Base-by-base conservation (phyloP, 2,329 filamentous ascomycete species). In the Tolypocladium ovalisporum region DNA sequence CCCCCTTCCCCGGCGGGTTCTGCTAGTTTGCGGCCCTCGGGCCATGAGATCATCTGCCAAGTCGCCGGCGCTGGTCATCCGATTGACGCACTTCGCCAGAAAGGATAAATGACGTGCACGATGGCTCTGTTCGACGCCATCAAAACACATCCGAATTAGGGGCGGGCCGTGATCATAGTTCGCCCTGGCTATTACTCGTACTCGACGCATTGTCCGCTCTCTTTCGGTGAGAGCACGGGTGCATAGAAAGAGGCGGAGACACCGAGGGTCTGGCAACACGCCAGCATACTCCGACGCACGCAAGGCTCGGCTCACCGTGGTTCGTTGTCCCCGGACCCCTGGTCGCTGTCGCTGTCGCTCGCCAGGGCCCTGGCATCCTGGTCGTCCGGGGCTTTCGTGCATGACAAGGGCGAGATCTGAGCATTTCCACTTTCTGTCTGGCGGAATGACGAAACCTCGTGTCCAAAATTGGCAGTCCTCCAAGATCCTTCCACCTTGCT, bases 381-480 rank as follows among this genome's bases (percentile, higher is more conserved):
- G 42, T 36, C 24, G 13, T 22, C 42, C 24, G 17, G 37, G 54
- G 37, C 36, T 39, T 32, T 35, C 13, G 54, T 47, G 42, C 42
- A 55, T 51, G 22, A n/a, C 37, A 40, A 55, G 54, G 54, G 54
- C 54, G 32, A 64, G 64, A 67, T 67, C 66, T 63, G 60, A 58
- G 56, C 56, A 44, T 56, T 60, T 40, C 53, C 56, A 44, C 58
- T 60, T 64, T 37, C 60, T 63, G 60, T 61, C 63, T 66, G 64
- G 65, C 44, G 61, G 58, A 62, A 61, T 62, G 56, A 24, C 55
- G 55, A 58, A 63, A 66, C 54, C 66, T 70, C 68, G 67, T 70
- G 67, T 70, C 66, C 68, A 54, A 62, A 69, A 68, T 65, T 66
- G 68, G 66, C 56, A 62, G 58, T 60, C 22, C 17, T 37, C 42